Evolutionary conservation across 2,329 filamentous ascomycete species (phyloP).

Genomic region (Botrytis porri): DNA sequence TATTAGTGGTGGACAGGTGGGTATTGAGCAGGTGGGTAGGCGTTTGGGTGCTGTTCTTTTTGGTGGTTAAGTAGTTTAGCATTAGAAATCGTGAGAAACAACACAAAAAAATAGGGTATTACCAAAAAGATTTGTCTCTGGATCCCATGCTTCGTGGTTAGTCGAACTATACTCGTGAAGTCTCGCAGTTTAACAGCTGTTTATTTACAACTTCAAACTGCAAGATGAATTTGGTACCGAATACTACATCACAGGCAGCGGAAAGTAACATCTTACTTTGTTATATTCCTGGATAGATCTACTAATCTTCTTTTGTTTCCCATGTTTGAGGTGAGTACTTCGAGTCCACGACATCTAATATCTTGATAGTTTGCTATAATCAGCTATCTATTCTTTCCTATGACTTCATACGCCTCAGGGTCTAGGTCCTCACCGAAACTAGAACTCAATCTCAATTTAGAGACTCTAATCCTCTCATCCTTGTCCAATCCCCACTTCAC

Average conservation of each 20-base stretch:
- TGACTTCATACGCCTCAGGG: too few relatives aligned
- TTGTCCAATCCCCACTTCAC: neutral
- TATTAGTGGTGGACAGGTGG: neutral
- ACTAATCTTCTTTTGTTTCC: neutral
- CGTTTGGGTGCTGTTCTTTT: neutral
- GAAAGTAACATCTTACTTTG: neutral
- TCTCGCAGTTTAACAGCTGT: neutral
- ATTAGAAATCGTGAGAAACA: neutral
- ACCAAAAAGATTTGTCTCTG: neutral
- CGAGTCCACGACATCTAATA: neutral
- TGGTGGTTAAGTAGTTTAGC: neutral
- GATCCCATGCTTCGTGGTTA: neutral
- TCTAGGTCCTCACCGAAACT: neutral
- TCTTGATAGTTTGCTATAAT: neutral
- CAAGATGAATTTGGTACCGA: neutral
- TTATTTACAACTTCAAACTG: neutral
- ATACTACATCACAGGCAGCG: neutral
- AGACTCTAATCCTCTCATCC: neutral
- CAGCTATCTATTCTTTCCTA: neutral
- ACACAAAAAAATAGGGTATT: neutral
- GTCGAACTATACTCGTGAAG: neutral
- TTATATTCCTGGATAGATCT: neutral
- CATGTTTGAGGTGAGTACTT: neutral
- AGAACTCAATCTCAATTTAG: neutral
- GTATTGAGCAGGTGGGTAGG: neutral